Base-by-base conservation (phyloP, 441 rosid genomes). In the Sinapis alba region DNA sequence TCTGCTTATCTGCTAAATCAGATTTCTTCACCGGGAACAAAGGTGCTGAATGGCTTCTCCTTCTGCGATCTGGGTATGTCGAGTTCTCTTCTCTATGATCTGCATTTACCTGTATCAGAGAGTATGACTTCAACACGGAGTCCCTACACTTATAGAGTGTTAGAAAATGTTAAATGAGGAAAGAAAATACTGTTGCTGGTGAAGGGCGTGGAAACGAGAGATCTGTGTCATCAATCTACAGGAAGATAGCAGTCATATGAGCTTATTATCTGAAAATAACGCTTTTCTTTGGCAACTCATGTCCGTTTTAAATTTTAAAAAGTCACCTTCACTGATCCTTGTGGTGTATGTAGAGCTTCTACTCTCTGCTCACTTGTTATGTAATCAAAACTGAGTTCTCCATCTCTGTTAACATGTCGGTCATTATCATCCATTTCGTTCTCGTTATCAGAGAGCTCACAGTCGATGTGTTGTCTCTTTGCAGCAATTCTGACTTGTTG, bases 361-460 rank as follows among this genome's bases (percentile, higher is more conserved):
- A 75, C 69, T 45, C 81, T 91, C 59, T 72, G 84, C 69, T 81
- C 85, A 83, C 85, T 87, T 65, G 56, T 76, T 79, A 90, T 86
- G 73, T 90, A 93, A 71, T 93, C 94, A 85, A 93, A 93, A 86
- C 99, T 93, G 68, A 87, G 82, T 76, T 92, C 99, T 78, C 96
- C 84, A 34, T 83, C 87, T 78, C 78, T 86, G 63, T 73, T 87
- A 68, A 81, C 54, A 79, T 83, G 81, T 61, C 72, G 75, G 41
- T 51, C 27, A 34, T 81, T 10, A 36, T 36, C 83, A 45, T 78
- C 95, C 67, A 79, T 82, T 18, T 78, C 91, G 83, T 89, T 90
- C 78, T 84, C 97, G 66, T 83, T 87, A 65, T 81, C 88, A 72
- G 83, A 78, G 76, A 93, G 89, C 66, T 86, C 89, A 78, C 86